A percentile compares a stretch with the other conserved stretches of the same genome.
Conservation (phyloP, 75 land plant genomes). For the Pinus taeda region DNA sequence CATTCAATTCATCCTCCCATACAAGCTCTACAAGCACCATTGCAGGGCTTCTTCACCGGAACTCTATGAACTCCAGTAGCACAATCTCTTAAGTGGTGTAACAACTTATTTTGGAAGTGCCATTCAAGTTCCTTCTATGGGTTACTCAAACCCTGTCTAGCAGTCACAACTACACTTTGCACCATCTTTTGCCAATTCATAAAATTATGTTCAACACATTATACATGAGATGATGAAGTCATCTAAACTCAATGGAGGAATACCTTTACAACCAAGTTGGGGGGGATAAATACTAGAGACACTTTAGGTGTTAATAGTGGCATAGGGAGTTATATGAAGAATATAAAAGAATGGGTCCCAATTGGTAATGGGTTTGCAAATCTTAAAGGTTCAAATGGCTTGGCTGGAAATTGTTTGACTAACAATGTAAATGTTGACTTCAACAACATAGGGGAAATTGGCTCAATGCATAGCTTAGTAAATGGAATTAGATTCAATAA, state of each 20-base stretch:
- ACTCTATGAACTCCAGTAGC: constrained; percentile 51
- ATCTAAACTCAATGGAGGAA: constrained; percentile 29
- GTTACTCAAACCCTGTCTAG: constrained; percentile 23
- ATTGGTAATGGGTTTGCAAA: constrained; percentile 14
- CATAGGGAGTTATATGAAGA: constrained; percentile 42
- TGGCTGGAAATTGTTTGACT: constrained; percentile 39
- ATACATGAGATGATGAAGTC: constrained; percentile 64
- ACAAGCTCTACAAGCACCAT: constrained; percentile 23
- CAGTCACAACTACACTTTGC: constrained; percentile 35
- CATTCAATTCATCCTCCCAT: constrained; percentile 26
- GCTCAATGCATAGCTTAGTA: constrained; percentile 22
- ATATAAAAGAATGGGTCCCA: constrained; percentile 40
- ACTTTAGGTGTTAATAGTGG: constrained; percentile 20
- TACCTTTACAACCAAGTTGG: not conserved
- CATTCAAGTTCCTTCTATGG: no score
- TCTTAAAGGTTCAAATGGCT: constrained; percentile 32
- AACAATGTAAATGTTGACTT: constrained; percentile 19
- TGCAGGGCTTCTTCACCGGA: constrained; percentile 38
- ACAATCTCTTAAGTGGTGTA: constrained; percentile 33
- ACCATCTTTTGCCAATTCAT: constrained; percentile 45
- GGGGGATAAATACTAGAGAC: not conserved
- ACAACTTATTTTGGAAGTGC: no score
- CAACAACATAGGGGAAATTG: constrained; percentile 23
- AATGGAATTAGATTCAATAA: constrained; percentile 36
- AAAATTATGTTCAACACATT: constrained; percentile 59